Percentiles rank a stretch among this genome's conserved stretches.
Evolutionary conservation across 1,139 yeast genomes (phyloP).

Genomic region (Pichia sp.): DNA sequence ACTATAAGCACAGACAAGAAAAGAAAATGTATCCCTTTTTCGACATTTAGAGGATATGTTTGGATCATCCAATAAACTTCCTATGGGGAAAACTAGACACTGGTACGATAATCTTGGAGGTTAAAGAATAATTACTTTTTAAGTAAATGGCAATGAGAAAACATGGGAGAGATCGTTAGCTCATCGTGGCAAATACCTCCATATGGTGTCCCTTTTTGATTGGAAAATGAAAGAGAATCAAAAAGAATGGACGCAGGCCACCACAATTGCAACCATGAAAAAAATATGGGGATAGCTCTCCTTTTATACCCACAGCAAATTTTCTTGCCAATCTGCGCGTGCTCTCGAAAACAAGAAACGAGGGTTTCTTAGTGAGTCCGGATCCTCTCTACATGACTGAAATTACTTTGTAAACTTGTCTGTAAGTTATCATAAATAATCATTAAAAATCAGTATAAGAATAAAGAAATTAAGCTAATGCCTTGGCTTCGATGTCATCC

Average conservation of each 20-base stretch:
- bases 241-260: constrained; percentile 2
- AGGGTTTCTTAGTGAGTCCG: not conserved
- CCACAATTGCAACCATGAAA: not conserved
- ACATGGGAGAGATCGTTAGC: constrained; percentile 60
- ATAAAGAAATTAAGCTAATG: constrained; percentile 6
- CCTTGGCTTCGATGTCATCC: constrained; percentile 12
- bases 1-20: constrained; percentile 7
- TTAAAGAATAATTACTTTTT: constrained; percentile 22
- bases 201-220: constrained; percentile 51
- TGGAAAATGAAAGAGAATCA: constrained; percentile 35
- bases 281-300: constrained; percentile 1
- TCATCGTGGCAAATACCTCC: constrained; percentile 74
- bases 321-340: not conserved
- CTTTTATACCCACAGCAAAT: constrained; percentile 1
- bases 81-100: constrained; percentile 44
- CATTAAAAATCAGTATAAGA: not conserved
- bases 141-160: constrained; percentile 62
- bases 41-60: constrained; percentile 60
- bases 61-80: constrained; percentile 56
- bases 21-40: constrained; percentile 48
- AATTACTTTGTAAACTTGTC: too few species aligned
- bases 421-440: not conserved
- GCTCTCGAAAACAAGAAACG: not conserved
- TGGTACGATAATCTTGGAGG: constrained; percentile 48
- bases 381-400: too few species aligned